Base-by-base conservation (phyloP, 2,329 filamentous ascomycete species). In the Phyllosticta paracitricarpa region DNA sequence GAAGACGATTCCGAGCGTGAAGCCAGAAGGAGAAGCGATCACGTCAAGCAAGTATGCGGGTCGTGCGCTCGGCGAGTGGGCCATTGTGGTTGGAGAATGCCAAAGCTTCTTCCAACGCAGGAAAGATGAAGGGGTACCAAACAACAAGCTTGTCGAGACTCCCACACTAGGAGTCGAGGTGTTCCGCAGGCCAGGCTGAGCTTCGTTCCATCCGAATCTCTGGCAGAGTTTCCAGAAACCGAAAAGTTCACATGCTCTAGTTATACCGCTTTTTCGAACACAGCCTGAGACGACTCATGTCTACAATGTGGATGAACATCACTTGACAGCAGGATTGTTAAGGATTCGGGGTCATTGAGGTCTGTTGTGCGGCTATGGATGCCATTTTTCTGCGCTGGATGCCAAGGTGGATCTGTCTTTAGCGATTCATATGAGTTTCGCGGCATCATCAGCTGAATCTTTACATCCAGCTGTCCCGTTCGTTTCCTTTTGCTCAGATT, bases 91-190 rank as follows among this genome's bases (percentile, higher is more conserved):
- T 17, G 82, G 83, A 61, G 89, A 94, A 71, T 90, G 86, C 76
- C 90, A 92, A 74, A 89, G 85, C 68, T 94, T 93, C 72, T 84
- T 91, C 33, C 89, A 93, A 62, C 80, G 89, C 54, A 82, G 89
- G 60, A 85, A 85, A 58, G 84, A 85, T 55, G 89, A 94, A 70
- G 89, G 89, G 54, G 83, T 91, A 9, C 79, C 83, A 2, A 77
- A 78, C 0, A 81, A 90, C 63, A 79, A 77, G 65, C 84, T 86
- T 53, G 84, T 93, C 52, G 89, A 93, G 72, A 85, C 87, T 52
- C 86, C 86, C 2, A 79, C 77, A 5, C 75, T 89, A 24, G 81
- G 82, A 1, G 82, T 88, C 5, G 86, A 89, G 65, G 82, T 84
- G 2, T 83, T 88, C 66, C 78, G 81, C 58, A 81, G 75, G 48